A percentile compares a stretch with the other conserved stretches of the same genome.
Evolutionary conservation across 371 early-diverging fungal genomes (phyloP).

Genomic region (Choanephora cucurbitarum): DNA sequence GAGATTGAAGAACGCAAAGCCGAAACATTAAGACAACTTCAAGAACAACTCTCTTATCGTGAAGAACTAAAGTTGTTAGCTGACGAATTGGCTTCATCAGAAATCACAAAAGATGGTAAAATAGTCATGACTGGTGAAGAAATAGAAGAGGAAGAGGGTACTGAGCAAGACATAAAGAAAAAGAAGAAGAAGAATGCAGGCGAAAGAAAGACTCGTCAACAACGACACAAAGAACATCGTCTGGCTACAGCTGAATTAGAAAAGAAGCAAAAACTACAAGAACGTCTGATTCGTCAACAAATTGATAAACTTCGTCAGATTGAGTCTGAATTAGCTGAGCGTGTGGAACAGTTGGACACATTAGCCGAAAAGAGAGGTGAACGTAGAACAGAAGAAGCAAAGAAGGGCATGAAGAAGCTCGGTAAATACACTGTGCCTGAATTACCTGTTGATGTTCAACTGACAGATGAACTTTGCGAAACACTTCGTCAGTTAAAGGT

Average conservation of each 20-base stretch:
- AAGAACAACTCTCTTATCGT: slow-evolving; percentile 46
- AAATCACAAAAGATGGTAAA: slow-evolving; percentile 35
- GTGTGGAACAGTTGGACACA: slow-evolving; percentile 37
- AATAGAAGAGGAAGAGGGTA: slow-evolving; percentile 42
- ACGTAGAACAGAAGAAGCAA: slow-evolving; percentile 40
- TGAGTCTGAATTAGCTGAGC: slow-evolving; percentile 44
- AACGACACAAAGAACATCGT: slow-evolving; percentile 38
- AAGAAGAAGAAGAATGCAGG: slow-evolving; percentile 40
- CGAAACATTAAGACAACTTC: slow-evolving; percentile 51
- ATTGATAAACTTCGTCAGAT: slow-evolving; percentile 57
- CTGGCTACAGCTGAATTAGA: slow-evolving; percentile 18
- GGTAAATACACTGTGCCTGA: slow-evolving; percentile 51
- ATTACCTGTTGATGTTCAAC: slow-evolving; percentile 55
- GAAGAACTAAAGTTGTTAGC: slow-evolving; percentile 45
- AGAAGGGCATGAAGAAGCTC: slow-evolving; percentile 53
- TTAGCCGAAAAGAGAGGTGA: slow-evolving; percentile 47
- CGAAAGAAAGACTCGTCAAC: slow-evolving; percentile 44
- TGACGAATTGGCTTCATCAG: slow-evolving; percentile 41
- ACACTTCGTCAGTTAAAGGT: slow-evolving; percentile 61
- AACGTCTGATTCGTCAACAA: slow-evolving; percentile 56
- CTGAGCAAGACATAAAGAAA: slow-evolving; percentile 46
- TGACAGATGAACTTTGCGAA: slow-evolving; percentile 62
- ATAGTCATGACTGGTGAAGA: slow-evolving; percentile 35
- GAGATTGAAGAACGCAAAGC: slow-evolving; percentile 53
- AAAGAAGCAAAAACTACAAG: slow-evolving; percentile 39